Evolutionary conservation across 1,284 basidiomycete genomes (phyloP).

Genomic region (Fomitopsis schrenkii): DNA sequence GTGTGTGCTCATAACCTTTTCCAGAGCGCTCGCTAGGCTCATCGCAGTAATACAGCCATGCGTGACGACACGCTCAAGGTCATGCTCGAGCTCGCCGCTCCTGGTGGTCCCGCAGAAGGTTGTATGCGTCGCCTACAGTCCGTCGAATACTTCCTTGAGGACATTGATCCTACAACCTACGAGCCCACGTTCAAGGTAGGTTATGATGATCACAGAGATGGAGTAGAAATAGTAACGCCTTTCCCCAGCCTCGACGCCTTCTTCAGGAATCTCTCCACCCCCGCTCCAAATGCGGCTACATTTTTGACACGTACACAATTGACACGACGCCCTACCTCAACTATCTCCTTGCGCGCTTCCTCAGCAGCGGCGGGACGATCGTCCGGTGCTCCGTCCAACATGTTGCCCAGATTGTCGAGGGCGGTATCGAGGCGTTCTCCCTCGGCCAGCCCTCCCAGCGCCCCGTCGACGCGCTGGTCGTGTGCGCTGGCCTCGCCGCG

Average conservation of each 20-base stretch:
- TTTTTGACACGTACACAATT: slow-evolving; percentile 66
- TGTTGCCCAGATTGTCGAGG: slow-evolving; percentile 62
- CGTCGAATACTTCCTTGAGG: slow-evolving; percentile 47
- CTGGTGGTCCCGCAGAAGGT: slow-evolving; percentile 45
- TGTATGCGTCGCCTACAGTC: slow-evolving; percentile 48
- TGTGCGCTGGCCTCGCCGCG: slow-evolving; percentile 60
- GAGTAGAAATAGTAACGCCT: not conserved
- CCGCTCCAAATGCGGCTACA: slow-evolving; percentile 41
- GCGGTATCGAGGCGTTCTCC: slow-evolving; percentile 42
- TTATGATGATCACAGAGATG: slow-evolving; percentile 41
- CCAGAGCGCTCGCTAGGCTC: not conserved
- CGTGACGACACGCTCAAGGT: slow-evolving; percentile 68
- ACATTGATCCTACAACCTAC: not conserved
- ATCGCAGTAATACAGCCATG: slow-evolving; percentile 38
- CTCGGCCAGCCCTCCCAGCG: slow-evolving; percentile 16
- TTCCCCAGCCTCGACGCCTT: slow-evolving; percentile 45
- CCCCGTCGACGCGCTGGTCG: slow-evolving; percentile 49
- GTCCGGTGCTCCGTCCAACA: slow-evolving; percentile 59
- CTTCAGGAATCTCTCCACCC: slow-evolving; percentile 36
- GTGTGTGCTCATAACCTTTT: slow-evolving; percentile 29
- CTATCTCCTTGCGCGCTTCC: slow-evolving; percentile 63
- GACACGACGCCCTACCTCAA: slow-evolving; percentile 65
- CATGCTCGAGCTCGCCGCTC: slow-evolving; percentile 67
- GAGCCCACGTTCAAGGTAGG: not conserved
- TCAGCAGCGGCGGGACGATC: slow-evolving; percentile 52